These are phyloP conservation scores for Teratosphaeria epicoccoides DNA, from an alignment of 2,329 filamentous ascomycete genomes.

Conservation along the genomic window DNA sequence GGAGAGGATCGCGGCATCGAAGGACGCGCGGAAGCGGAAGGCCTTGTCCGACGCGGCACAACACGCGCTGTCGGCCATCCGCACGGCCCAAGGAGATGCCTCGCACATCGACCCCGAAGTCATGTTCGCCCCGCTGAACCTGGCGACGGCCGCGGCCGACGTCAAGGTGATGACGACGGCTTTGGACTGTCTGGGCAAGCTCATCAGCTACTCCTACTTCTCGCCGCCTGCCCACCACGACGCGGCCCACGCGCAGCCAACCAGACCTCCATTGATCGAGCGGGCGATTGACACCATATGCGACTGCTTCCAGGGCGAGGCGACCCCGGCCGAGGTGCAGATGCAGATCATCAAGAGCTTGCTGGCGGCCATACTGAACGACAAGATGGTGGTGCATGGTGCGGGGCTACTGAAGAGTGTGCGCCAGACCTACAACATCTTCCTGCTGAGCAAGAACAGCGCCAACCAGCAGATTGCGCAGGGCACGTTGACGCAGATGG, in stretches of 20 bases:
- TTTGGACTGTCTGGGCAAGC: conserved; percentile 94
- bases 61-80: conserved; percentile 74
- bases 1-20: conserved; percentile 82
- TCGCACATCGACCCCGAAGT: conserved; percentile 80
- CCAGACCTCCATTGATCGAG: conserved; percentile 69
- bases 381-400: conserved; percentile 97
- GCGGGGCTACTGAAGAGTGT: conserved; percentile 93
- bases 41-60: conserved; percentile 72
- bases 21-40: conserved; percentile 80
- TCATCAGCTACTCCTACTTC: conserved; percentile 98
- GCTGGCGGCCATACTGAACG: conserved; percentile 87
- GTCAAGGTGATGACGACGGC: conserved; percentile 79
- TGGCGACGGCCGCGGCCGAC: conserved; percentile 79
- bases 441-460: conserved; percentile 84
- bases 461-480: conserved; percentile 96
- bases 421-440: conserved; percentile 97
- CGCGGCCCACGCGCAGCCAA: conserved; percentile 10
- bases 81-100: conserved; percentile 58
- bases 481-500: conserved; percentile 95
- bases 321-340: conserved; percentile 82
- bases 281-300: conserved; percentile 98
- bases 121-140: conserved; percentile 79
- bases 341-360: conserved; percentile 97
- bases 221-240: conserved; percentile 43
- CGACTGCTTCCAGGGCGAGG: conserved; percentile 96